Percentiles rank a stretch among this genome's conserved stretches.
phyloP scores from a whole-genome alignment of 495 filamentous ascomycete genomes.

The Penicillium verhagenii region DNA sequence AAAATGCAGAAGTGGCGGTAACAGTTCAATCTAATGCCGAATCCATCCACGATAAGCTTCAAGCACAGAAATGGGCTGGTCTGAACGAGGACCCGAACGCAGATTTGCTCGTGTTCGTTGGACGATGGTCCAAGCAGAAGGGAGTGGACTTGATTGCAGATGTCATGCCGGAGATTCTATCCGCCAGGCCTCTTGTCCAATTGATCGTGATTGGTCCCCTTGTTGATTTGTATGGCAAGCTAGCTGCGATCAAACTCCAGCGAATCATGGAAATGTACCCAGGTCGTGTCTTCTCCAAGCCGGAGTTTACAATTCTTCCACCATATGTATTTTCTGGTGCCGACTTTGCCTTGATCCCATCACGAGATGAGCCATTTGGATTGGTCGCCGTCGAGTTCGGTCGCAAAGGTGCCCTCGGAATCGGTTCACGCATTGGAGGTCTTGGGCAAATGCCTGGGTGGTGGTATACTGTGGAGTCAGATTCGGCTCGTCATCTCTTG shows the following conservation, averaged over 20 bases:
- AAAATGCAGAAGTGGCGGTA: constrained; percentile 54
- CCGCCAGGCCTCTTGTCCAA: constrained; percentile 63
- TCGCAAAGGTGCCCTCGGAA: constrained; percentile 72
- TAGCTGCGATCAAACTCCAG: constrained; percentile 70
- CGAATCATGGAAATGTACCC: constrained; percentile 73
- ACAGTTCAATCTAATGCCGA: constrained; percentile 51
- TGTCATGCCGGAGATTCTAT: constrained; percentile 68
- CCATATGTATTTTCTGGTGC: constrained; percentile 76
- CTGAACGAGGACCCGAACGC: constrained; percentile 63
- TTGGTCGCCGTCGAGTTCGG: constrained; percentile 82
- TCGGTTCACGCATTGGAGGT: constrained; percentile 64
- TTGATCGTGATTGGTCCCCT: constrained; percentile 70
- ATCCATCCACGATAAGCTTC: constrained; percentile 52
- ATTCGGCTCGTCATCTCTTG: constrained; percentile 65
- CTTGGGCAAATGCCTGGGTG: constrained; percentile 77
- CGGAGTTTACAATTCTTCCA: constrained; percentile 72
- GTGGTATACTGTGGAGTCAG: constrained; percentile 70
- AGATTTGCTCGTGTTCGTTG: constrained; percentile 76
- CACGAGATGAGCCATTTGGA: constrained; percentile 77
- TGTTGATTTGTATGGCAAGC: constrained; percentile 77
- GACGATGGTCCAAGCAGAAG: constrained; percentile 78
- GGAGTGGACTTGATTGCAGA: constrained; percentile 78
- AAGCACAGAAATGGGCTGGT: constrained; percentile 77
- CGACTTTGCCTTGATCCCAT: constrained; percentile 77
- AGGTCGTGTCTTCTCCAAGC: constrained; percentile 69